Evolutionary conservation across 768 basidiomycete genomes (phyloP), one percentile per base, ranked within the genome.

Genomic region (Lentinula aciculospora): DNA sequence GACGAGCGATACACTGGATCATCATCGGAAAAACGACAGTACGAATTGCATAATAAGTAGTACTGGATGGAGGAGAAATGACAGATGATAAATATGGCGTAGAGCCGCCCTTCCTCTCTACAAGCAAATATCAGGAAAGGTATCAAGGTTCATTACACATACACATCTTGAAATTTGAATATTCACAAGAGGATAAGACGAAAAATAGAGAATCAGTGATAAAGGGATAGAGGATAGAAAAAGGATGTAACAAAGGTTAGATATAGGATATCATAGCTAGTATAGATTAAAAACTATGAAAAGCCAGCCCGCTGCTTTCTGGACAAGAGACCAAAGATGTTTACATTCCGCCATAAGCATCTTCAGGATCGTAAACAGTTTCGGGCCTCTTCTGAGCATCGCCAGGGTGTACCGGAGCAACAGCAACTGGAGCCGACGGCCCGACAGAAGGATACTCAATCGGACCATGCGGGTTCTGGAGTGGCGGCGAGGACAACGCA

Each of bases 271-370:
- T 15, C 15, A 13, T 34, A 34, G 5, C 39, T 40, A 15, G 15
- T 5, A 40, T 40, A 40, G 12, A 40, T 2, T 17, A 34, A 9
- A 34, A 34, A 34, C 32, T 5, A 12, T 19, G n/a, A 21, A 44
- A n/a, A n/a, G 42, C 42, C 21, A 21, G 42, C 42, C 42, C 42
- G 42, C 42, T 44, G 42, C 42, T 44, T 44, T 44, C 19, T 25
- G 42, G 21, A 21, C 5, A 19, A 7, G 19, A 12, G 19, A 19
- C 19, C 42, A 36, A 29, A 37, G 23, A 15, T 4, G 31, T 45
- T 77, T 71, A 88, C 67, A 89, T 80, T 29, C 86, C 88, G 25
- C 79, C 84, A 62, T 89, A 89, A 46, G 83, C 85, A 61, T 89
- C 87, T 28, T 82, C 82, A 32, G 80, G 78, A 61, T 84, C 78